Evolutionary conservation across 768 basidiomycete genomes (phyloP).

Genomic region (Trametes coccinea): DNA sequence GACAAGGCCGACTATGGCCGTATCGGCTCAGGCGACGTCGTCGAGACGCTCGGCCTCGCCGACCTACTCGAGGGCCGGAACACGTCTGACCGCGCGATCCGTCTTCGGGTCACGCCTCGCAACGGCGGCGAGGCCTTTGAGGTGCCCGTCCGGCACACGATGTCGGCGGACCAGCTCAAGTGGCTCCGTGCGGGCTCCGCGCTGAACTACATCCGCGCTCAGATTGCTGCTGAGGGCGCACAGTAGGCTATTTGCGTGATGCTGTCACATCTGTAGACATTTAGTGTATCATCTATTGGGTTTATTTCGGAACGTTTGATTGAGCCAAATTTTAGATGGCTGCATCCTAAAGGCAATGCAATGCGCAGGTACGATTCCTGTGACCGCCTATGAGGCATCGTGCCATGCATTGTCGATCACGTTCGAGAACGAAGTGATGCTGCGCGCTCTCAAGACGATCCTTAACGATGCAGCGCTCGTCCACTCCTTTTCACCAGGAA

Average conservation of each 20-base stretch:
- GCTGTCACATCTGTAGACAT: not conserved
- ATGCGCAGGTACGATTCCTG: too few relatives aligned
- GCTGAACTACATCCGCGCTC: conserved; percentile 82
- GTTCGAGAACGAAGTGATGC: too few relatives aligned
- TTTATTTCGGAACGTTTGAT: too few relatives aligned
- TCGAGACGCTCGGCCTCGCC: conserved; percentile 83
- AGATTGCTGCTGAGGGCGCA: conserved; percentile 31
- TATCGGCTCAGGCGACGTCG: conserved; percentile 77
- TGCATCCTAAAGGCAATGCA: too few relatives aligned
- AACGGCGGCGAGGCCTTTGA: conserved; percentile 67
- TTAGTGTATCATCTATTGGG: conserved; percentile 2
- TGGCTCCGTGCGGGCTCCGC: conserved; percentile 92
- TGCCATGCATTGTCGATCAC: too few relatives aligned
- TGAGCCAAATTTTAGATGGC: too few relatives aligned
- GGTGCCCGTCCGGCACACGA: conserved; percentile 80
- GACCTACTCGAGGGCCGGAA: conserved; percentile 50
- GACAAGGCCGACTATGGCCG: conserved; percentile 83
- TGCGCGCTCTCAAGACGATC: too few relatives aligned
- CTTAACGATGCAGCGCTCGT: too few relatives aligned
- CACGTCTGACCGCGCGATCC: conserved; percentile 43
- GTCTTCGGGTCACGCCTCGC: conserved; percentile 64
- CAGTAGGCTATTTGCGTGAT: not conserved
- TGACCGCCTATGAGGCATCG: too few relatives aligned
- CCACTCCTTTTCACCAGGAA: too few relatives aligned
- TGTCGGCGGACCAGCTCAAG: conserved; percentile 86